Percentiles rank a stretch among this genome's conserved stretches.
Evolutionary conservation across 768 basidiomycete genomes (phyloP).

Genomic region (Coprinopsis sp.): DNA sequence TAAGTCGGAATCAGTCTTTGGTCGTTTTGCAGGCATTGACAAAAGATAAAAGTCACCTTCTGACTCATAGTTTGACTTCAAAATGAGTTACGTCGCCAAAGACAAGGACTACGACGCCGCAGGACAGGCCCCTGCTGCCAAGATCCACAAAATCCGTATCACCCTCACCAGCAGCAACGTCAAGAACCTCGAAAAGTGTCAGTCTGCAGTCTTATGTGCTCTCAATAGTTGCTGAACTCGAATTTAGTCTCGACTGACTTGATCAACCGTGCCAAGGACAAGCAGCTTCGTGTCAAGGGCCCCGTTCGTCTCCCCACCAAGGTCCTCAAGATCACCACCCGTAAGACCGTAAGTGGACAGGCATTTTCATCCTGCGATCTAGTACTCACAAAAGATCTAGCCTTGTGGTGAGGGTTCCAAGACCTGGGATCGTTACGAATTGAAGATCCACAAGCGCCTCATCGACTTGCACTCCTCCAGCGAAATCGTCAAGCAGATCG

Average conservation of each 20-base stretch:
- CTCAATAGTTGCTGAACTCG: neutral
- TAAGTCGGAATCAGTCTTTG: slow-evolving; percentile 22
- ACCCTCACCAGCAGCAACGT: slow-evolving; percentile 98
- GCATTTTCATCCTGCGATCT: slow-evolving; percentile 3
- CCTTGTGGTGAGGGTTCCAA: slow-evolving; percentile 99
- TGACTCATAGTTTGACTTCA: slow-evolving; percentile 57
- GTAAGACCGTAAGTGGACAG: slow-evolving; percentile 77
- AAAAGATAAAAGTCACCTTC: slow-evolving; percentile 61
- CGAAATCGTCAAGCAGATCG: slow-evolving; percentile 99
- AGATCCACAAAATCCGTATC: slow-evolving; percentile 99
- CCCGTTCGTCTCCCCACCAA: slow-evolving; percentile 99
- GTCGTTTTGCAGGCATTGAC: slow-evolving; percentile 4
- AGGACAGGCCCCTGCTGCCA: slow-evolving; percentile 78
- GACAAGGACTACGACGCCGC: slow-evolving; percentile 97
- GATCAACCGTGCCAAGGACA: slow-evolving; percentile 99
- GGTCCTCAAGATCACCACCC: slow-evolving; percentile 97
- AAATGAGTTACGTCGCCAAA: slow-evolving; percentile 99
- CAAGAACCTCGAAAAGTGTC: slow-evolving; percentile 98
- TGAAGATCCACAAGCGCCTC: slow-evolving; percentile 99
- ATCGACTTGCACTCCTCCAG: slow-evolving; percentile 98
- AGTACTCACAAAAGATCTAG: slow-evolving; percentile 38
- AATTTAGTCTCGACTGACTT: slow-evolving; percentile 87
- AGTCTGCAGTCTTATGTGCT: slow-evolving; percentile 19
- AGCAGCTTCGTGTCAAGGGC: slow-evolving; percentile 98
- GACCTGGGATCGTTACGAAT: slow-evolving; percentile 99